Conservation (phyloP, 306 rosid species). For the Pyrus pyrifolia region DNA sequence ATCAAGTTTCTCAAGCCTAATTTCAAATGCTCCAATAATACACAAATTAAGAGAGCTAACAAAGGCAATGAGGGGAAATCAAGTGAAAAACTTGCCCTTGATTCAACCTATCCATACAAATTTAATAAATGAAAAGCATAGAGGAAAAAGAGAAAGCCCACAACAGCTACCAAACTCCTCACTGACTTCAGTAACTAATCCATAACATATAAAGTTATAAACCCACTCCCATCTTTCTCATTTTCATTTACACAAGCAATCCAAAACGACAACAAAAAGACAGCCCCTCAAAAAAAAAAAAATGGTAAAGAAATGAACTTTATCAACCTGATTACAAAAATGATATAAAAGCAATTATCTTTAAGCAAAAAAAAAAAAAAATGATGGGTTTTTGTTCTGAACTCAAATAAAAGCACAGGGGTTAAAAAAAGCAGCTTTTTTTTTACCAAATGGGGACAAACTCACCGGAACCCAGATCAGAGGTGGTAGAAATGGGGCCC, state of each 20-base stretch:
- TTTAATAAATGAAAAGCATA: background rate
- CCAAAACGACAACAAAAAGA: background rate
- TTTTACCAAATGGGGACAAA: constrained; percentile 8
- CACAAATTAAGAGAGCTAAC: background rate
- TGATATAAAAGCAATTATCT: background rate
- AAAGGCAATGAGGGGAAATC: background rate
- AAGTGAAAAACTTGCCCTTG: background rate
- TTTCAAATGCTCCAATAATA: constrained; percentile 1
- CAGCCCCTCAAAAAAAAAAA: background rate
- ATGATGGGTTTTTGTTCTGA: background rate
- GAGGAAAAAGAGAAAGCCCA: constrained; percentile 10
- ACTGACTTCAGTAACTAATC: constrained; percentile 26
- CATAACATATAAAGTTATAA: background rate
- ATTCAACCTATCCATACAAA: background rate
- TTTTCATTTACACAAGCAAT: background rate
- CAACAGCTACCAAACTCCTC: constrained; percentile 27
- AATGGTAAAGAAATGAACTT: background rate
- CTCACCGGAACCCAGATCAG: constrained; percentile 81
- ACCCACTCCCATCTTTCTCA: constrained; percentile 9
- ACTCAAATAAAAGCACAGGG: background rate
- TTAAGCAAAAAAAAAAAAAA: background rate
- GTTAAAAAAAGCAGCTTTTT: background rate
- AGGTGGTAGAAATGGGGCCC: constrained; percentile 66
- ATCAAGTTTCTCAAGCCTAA: background rate
- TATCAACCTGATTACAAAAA: background rate